These are phyloP conservation scores for Trichomonas gallinae DNA, from an alignment of 208 protist species.

Conservation along the genomic window DNA sequence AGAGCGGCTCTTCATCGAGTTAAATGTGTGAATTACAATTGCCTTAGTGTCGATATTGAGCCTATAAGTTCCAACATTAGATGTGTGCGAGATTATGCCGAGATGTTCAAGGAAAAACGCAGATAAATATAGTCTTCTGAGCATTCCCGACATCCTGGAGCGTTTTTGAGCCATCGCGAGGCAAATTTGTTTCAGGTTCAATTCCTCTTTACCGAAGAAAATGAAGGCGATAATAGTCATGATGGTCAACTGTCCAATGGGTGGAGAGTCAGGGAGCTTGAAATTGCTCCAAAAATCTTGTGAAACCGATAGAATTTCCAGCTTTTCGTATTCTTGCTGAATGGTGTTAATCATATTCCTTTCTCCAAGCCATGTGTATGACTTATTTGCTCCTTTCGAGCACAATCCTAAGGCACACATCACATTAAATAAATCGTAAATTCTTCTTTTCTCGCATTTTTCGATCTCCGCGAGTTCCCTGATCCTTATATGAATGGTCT, in stretches of 20 bases:
- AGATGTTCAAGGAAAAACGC: neutral
- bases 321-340: neutral
- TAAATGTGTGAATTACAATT: neutral
- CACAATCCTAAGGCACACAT: neutral
- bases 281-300: neutral
- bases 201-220: neutral
- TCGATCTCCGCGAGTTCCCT: neutral
- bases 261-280: neutral
- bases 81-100: neutral
- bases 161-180: neutral
- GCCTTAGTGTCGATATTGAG: neutral
- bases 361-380: neutral
- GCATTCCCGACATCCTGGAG: neutral
- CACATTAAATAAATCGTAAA: conserved; percentile 12
- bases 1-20: neutral
- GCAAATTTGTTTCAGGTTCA: neutral
- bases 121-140: neutral
- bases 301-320: neutral
- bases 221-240: neutral
- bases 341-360: neutral
- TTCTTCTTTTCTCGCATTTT: neutral
- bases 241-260: neutral
- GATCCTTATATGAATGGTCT: neutral
- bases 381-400: neutral
- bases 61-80: neutral